Percentiles rank a stretch among this genome's conserved stretches.
Conservation (phyloP, 1,139 yeast genomes). For the Pichia sp. region DNA sequence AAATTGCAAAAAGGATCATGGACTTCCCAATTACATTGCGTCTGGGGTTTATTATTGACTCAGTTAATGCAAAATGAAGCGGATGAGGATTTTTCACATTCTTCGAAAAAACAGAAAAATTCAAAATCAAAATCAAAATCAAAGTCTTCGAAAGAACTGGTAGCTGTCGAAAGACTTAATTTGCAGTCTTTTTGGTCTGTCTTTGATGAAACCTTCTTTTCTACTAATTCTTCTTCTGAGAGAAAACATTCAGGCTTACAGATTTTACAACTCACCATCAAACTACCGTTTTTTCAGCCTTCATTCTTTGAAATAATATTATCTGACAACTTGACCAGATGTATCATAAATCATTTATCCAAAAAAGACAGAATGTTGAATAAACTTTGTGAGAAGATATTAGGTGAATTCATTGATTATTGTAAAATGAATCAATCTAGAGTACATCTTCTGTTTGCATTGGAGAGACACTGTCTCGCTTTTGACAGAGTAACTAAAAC, state of each 20-base stretch:
- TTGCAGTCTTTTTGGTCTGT: slow-evolving; percentile 73
- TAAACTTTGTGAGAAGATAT: slow-evolving; percentile 51
- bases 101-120: slow-evolving; percentile 26
- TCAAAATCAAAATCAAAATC: slow-evolving; percentile 24
- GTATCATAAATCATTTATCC: slow-evolving; percentile 70
- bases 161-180: background rate
- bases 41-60: slow-evolving; percentile 62
- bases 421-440: slow-evolving; percentile 15
- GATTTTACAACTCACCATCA: slow-evolving; percentile 47
- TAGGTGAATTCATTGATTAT: slow-evolving; percentile 30
- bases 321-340: slow-evolving; percentile 64
- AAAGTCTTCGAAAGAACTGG: background rate
- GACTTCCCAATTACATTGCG: slow-evolving; percentile 71
- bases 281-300: slow-evolving; percentile 27
- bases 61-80: slow-evolving; percentile 27
- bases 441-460: slow-evolving; percentile 37
- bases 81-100: background rate
- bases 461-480: slow-evolving; percentile 54
- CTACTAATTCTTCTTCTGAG: slow-evolving; percentile 73
- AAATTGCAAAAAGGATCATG: slow-evolving; percentile 54
- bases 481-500: slow-evolving; percentile 77
- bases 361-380: slow-evolving; percentile 59
- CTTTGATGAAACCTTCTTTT: slow-evolving; percentile 73
- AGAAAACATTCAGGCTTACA: slow-evolving; percentile 85
- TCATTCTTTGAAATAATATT: slow-evolving; percentile 30